These are phyloP conservation scores for Laetiporus sulphureus DNA, from an alignment of 1,284 basidiomycete genomes.

Conservation along the genomic window DNA sequence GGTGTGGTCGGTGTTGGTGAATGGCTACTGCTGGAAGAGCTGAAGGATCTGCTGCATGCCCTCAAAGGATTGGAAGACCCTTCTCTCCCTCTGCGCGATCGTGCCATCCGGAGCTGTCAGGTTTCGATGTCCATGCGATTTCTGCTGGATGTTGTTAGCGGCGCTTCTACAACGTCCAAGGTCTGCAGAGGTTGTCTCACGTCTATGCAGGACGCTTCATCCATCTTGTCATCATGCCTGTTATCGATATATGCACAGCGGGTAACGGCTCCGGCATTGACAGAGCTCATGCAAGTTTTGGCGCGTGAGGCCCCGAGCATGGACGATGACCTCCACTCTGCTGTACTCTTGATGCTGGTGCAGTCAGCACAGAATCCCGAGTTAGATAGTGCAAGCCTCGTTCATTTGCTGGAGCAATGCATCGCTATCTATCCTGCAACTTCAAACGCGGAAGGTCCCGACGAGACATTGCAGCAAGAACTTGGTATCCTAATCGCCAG, in stretches of 20 bases:
- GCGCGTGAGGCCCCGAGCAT: slow-evolving; percentile 24
- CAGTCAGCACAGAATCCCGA: slow-evolving; percentile 23
- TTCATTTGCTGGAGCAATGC: slow-evolving; percentile 20
- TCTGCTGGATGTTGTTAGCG: slow-evolving; percentile 29
- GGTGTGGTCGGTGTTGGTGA: slow-evolving; percentile 57
- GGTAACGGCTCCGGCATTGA: slow-evolving; percentile 19
- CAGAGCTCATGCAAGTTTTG: slow-evolving; percentile 22
- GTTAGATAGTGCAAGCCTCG: slow-evolving; percentile 16
- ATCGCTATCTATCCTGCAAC: slow-evolving; percentile 23
- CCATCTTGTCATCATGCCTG: slow-evolving; percentile 15
- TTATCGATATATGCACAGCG: slow-evolving; percentile 17
- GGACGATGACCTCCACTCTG: slow-evolving; percentile 35
- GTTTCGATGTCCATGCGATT: slow-evolving; percentile 36
- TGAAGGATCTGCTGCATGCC: slow-evolving; percentile 37
- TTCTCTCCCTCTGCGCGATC: slow-evolving; percentile 23
- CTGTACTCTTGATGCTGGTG: slow-evolving; percentile 38
- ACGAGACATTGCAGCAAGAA: slow-evolving; percentile 23
- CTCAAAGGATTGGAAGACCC: slow-evolving; percentile 31
- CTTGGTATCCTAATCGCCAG: slow-evolving; percentile 21
- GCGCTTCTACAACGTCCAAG: slow-evolving; percentile 25
- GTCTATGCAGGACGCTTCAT: slow-evolving; percentile 15
- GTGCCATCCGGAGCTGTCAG: slow-evolving; percentile 29
- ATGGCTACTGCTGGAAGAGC: slow-evolving; percentile 59
- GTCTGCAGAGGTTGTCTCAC: slow-evolving; percentile 29
- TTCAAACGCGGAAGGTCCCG: slow-evolving; percentile 15